These are phyloP conservation scores for Trapa incisa DNA, from an alignment of 345 rosid genomes.

Conservation along the genomic window DNA sequence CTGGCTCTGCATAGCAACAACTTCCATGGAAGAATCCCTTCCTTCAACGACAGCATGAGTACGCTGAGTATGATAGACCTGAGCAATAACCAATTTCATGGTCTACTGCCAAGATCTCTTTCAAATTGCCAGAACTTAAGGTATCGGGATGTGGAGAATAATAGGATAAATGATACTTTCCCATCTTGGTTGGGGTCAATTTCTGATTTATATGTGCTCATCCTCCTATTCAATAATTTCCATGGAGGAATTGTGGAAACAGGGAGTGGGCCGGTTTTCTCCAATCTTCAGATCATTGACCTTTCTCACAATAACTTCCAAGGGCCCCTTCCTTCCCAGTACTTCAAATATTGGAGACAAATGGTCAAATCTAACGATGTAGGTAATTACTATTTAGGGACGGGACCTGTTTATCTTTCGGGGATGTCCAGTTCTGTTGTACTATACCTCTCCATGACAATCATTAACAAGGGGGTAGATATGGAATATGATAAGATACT, in stretches of 20 bases:
- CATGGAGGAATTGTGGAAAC: constrained; percentile 1
- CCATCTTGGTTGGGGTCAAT: constrained; percentile 10
- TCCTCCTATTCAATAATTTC: neutral
- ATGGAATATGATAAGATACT: neutral
- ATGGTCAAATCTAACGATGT: neutral
- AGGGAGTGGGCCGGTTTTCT: neutral
- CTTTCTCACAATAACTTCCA: neutral
- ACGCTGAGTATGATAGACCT: neutral
- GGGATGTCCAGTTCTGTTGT: neutral
- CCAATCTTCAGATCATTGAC: neutral
- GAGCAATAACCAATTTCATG: constrained; percentile 6
- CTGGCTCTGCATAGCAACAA: constrained; percentile 12
- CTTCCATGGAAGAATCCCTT: constrained; percentile 2
- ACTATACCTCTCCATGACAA: neutral
- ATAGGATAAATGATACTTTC: neutral
- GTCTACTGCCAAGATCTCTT: constrained; percentile 1
- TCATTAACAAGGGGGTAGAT: constrained; percentile 1
- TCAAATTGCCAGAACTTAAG: rapidly evolving
- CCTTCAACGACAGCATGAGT: neutral
- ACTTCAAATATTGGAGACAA: neutral
- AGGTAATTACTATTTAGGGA: neutral
- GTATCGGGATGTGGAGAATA: constrained; percentile 2
- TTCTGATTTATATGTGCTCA: neutral
- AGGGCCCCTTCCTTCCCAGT: neutral
- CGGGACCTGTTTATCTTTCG: neutral